phyloP scores from a whole-genome alignment of 2,329 filamentous ascomycete genomes.

The Didymella keratinophila region DNA sequence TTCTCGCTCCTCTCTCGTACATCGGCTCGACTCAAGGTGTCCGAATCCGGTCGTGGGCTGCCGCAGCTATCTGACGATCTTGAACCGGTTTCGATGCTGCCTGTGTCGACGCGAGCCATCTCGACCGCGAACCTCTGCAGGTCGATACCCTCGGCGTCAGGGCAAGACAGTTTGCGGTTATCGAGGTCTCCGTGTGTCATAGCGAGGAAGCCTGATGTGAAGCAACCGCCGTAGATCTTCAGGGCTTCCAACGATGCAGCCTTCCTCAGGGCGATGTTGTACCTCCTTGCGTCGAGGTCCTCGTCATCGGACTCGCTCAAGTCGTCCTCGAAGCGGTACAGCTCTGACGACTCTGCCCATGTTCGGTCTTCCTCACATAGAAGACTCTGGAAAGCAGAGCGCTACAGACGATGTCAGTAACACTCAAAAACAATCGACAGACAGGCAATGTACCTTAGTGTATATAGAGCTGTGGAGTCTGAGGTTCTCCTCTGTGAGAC shows the following conservation, averaged over 20 bases:
- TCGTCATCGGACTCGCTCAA: slow-evolving; percentile 34
- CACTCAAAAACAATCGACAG: background rate
- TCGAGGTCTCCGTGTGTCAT: slow-evolving; percentile 36
- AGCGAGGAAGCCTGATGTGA: slow-evolving; percentile 42
- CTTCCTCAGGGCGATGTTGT: slow-evolving; percentile 33
- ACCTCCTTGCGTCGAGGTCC: slow-evolving; percentile 26
- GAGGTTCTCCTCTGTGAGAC: slow-evolving; percentile 45
- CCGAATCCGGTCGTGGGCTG: slow-evolving; percentile 44
- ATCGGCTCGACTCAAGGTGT: slow-evolving; percentile 36
- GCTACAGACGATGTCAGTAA: slow-evolving; percentile 23
- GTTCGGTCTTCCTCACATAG: slow-evolving; percentile 30
- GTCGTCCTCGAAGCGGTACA: slow-evolving; percentile 33
- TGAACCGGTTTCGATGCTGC: slow-evolving; percentile 23
- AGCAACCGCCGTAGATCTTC: slow-evolving; percentile 44
- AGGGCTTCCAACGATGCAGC: slow-evolving; percentile 41
- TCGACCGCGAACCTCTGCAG: slow-evolving; percentile 36
- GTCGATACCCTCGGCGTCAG: slow-evolving; percentile 38
- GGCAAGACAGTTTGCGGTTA: slow-evolving; percentile 27
- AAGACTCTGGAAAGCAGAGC: slow-evolving; percentile 18
- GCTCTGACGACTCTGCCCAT: slow-evolving; percentile 22
- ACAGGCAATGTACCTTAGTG: slow-evolving; percentile 30
- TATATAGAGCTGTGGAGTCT: slow-evolving; percentile 38
- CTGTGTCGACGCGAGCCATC: slow-evolving; percentile 27
- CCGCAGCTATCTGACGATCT: slow-evolving; percentile 28
- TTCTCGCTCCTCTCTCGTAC: slow-evolving; percentile 24